Evolutionary conservation across 192 early-diverging fungal genomes (phyloP).

Genomic region (Coemansia biformis): DNA sequence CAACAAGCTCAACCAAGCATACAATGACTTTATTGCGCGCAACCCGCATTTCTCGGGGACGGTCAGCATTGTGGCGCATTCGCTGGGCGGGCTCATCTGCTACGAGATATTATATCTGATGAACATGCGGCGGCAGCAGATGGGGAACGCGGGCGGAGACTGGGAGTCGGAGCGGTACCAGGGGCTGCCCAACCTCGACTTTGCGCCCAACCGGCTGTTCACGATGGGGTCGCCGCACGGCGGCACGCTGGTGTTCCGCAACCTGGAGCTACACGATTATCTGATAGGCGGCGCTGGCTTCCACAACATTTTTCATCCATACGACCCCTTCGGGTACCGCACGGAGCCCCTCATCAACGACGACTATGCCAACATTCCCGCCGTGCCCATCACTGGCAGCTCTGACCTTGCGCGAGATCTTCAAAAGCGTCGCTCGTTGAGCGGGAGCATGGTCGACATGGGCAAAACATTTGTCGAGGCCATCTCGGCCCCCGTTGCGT

Average conservation of each 20-base stretch:
- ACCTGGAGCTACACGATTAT: constrained; percentile 52
- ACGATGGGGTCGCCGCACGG: constrained; percentile 42
- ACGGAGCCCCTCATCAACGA: constrained; percentile 61
- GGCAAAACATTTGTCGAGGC: constrained; percentile 31
- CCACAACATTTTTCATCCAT: constrained; percentile 72
- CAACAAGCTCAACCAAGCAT: constrained; percentile 54
- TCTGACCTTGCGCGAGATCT: not conserved
- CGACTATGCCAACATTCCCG: constrained; percentile 47
- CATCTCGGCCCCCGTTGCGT: constrained; percentile 12
- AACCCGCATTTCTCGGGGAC: constrained; percentile 61
- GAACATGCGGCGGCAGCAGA: constrained; percentile 4
- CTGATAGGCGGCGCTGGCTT: constrained; percentile 53
- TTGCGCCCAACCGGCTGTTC: constrained; percentile 33
- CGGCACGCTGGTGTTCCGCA: constrained; percentile 60
- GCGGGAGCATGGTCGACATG: constrained; percentile 20
- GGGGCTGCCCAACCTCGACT: constrained; percentile 15
- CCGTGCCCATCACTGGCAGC: constrained; percentile 36
- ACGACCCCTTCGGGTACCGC: constrained; percentile 69
- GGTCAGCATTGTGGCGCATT: constrained; percentile 59
- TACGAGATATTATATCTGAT: constrained; percentile 58
- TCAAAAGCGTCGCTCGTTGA: constrained; percentile 9
- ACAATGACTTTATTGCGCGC: constrained; percentile 49
- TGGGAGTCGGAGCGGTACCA: constrained; percentile 18
- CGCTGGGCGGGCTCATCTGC: constrained; percentile 63
- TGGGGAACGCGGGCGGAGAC: constrained; percentile 5